These are phyloP conservation scores for Monosporozyma siamensis DNA, from an alignment of 805 yeast species.

Conservation along the genomic window DNA sequence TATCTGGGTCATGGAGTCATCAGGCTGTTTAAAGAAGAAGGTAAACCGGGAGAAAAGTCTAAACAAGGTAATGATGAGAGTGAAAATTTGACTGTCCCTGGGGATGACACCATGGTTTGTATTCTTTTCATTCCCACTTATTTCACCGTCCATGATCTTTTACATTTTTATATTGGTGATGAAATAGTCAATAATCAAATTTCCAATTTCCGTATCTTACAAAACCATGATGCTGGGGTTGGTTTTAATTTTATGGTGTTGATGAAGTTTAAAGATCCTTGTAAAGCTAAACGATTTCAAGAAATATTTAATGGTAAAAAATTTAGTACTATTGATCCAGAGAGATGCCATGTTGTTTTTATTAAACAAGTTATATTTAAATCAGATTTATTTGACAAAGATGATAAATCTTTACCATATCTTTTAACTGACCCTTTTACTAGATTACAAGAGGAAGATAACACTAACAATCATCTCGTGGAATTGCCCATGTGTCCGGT, in stretches of 20 bases:
- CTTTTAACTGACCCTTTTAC: conserved; percentile 69
- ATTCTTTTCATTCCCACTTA: conserved; percentile 83
- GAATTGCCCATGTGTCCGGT: conserved; percentile 93
- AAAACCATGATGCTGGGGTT: conserved; percentile 49
- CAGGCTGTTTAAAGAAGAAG: conserved; percentile 51
- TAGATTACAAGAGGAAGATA: conserved; percentile 16
- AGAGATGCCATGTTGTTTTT: conserved; percentile 66
- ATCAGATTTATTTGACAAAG: conserved; percentile 15
- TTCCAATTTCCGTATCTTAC: conserved; percentile 63
- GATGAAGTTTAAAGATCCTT: conserved; percentile 55
- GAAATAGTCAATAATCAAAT: conserved; percentile 44
- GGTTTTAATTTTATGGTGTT: conserved; percentile 56
- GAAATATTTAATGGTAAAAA: conserved; percentile 57
- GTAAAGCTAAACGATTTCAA: conserved; percentile 55
- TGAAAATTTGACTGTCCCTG: conserved; percentile 26
- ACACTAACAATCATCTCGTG: conserved; percentile 16
- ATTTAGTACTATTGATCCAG: conserved; percentile 85
- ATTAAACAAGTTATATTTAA: conserved; percentile 51
- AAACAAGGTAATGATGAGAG: too few relatives aligned
- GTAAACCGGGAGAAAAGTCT: too few relatives aligned
- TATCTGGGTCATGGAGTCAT: conserved; percentile 69
- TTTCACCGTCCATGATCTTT: conserved; percentile 72
- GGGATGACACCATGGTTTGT: conserved; percentile 61
- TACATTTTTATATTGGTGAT: conserved; percentile 63
- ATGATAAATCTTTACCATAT: conserved; percentile 43